Evolutionary conservation across 2,329 filamentous ascomycete genomes (phyloP), one percentile per base, ranked within the genome.

Genomic region (Periconia sp.): DNA sequence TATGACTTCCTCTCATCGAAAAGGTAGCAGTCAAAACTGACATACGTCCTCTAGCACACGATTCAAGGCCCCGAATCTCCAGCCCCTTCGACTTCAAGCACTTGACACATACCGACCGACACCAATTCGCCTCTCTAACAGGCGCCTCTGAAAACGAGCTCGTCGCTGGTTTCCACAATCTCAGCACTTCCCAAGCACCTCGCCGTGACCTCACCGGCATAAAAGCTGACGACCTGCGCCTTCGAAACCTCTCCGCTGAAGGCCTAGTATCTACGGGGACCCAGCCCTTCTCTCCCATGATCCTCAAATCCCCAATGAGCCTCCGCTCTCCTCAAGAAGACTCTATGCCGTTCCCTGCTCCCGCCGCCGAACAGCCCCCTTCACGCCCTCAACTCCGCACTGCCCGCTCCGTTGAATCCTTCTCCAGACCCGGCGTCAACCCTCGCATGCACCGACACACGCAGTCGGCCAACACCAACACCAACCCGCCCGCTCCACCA

Each of bases 51-150:
- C 9, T 49, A 74, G 70, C 56, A 14, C 52, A 58, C 11, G 48
- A 59, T 14, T 60, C 71, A 17, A 73, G 68, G 49, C 59, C 64
- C 46, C 67, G 65, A 53, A 87, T 87, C 49, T 87, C 85, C 0
- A 79, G 79, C 52, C 85, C 85, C 1, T 87, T 85, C 68, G 82
- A 85, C 61, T 87, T 87, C 64, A 83, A 86, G 57, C 85, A 87
- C 62, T 70, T 87, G 49, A 83, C 82, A 35, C 84, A 87, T 63
- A 84, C 83, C 27, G 79, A 80, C 52, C 79, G 80, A 20, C 70
- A 79, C 20, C 80, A 86, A 52, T 78, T 85, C 52, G 76, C 80
- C 31, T 74, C 74, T 3, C 70, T 86, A 18, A 78, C 83, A 40
- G 77, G 76, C 33, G 74, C 80, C 13, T 77, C 79, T 49, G 76